Conservation (phyloP, 176 grass and related monocot genomes). For the Oryza punctata region DNA sequence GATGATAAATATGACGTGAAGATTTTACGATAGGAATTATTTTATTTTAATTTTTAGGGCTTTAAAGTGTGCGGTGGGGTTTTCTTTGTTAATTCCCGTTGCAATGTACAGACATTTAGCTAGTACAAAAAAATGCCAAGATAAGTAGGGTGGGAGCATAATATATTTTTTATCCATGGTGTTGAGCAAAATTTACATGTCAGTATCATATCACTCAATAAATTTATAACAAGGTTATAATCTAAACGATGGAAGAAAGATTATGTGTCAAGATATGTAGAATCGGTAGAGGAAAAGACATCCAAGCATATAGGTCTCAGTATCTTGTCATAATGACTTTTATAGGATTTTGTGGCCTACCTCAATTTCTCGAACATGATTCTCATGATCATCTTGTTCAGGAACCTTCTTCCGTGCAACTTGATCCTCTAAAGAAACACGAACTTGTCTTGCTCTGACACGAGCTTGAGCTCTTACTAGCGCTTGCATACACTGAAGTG, state of each 20-base stretch:
- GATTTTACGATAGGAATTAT: too few species aligned
- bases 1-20: too few species aligned
- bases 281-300: not conserved
- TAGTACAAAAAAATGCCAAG: not conserved
- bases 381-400: constrained; percentile 54
- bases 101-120: too few species aligned
- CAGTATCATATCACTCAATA: not conserved
- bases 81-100: too few species aligned
- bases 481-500: constrained; percentile 89
- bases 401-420: constrained; percentile 51
- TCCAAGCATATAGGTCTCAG: not conserved
- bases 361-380: constrained; percentile 75
- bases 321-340: constrained; percentile 15
- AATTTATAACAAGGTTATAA: not conserved
- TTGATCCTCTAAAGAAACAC: constrained; percentile 81
- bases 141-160: not conserved
- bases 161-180: not conserved
- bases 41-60: too few species aligned
- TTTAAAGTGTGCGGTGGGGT: too few species aligned
- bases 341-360: constrained; percentile 39
- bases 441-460: constrained; percentile 79
- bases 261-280: not conserved
- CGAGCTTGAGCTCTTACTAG: constrained; percentile 87
- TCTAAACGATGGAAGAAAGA: not conserved
- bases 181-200: not conserved